Evolutionary conservation across 2,329 filamentous ascomycete species (phyloP), one percentile per base, ranked within the genome.

Genomic region (Botrytis deweyae): DNA sequence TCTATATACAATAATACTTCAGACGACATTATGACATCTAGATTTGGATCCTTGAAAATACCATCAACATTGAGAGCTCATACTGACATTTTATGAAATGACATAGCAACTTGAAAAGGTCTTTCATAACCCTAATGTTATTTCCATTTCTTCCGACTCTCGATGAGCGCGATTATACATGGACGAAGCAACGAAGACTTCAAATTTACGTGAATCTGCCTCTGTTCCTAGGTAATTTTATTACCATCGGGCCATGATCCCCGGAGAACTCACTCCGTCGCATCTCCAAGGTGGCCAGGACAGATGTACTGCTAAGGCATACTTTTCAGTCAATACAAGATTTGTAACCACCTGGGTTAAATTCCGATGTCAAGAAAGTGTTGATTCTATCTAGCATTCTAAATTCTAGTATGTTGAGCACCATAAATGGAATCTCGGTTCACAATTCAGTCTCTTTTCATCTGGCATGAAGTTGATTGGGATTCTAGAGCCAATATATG

Each of bases 21-120:
- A 3, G 8, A n/a, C 12, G 25, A 3, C 0, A n/a, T n/a, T 12
- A n/a, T 7, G 8, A 16, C 6, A 55, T n/a, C 3, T 14, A 7
- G 12, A 55, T n/a, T n/a, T 16, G 25, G 0, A 52, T 52, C 2
- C 49, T 55, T 7, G 25, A 7, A 16, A 6, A 55, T 0, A 2
- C 49, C 25, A n/a, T n/a, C 12, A 55, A n/a, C 12, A 55, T 55
- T 6, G 49, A 7, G 25, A 16, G 16, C 22, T 7, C 12, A n/a
- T 55, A 55, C 25, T 55, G 12, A 55, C 2, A 25, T n/a, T n/a
- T 12, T 7, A n/a, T 55, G 25, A n/a, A 55, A n/a, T n/a, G 25
- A 6, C 12, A 6, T 2, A 7, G 25, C 25, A 55, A 55, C 25
- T 55, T 55, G 49, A n/a, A n/a, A 55, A n/a, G 12, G 49, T 55